Conservation (phyloP, 345 rosid genomes). For the Erucastrum elatum region DNA sequence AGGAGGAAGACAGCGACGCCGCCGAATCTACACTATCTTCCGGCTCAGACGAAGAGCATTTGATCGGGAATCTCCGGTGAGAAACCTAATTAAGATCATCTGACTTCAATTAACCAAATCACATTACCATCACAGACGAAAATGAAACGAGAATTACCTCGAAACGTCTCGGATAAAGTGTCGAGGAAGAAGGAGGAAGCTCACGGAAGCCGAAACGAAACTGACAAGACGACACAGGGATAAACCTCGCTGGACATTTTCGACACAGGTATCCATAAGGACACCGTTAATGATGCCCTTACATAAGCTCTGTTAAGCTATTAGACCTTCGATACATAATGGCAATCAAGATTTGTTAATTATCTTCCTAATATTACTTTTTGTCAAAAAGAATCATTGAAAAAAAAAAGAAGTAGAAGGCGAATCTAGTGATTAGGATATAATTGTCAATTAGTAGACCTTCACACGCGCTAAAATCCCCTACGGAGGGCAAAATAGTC, state of each 20-base stretch:
- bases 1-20: constrained; percentile 28
- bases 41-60: constrained; percentile 52
- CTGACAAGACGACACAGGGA: constrained; percentile 45
- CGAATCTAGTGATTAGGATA: no score
- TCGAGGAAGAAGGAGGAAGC: constrained; percentile 19
- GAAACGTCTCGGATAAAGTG: constrained; percentile 24
- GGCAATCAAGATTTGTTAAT: no score
- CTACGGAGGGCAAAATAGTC: no score
- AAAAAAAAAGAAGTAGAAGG: no score
- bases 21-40: constrained; percentile 48
- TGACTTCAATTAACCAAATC: constrained; percentile 15
- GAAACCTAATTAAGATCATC: constrained; percentile 30
- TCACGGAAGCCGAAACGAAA: constrained; percentile 32
- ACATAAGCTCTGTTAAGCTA: no score
- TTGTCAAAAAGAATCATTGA: background rate
- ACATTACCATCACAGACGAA: constrained; percentile 5
- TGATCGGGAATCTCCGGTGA: constrained; percentile 43
- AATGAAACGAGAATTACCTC: constrained; percentile 36
- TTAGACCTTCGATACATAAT: no score
- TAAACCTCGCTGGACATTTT: constrained; percentile 51
- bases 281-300: no score
- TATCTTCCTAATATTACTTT: no score
- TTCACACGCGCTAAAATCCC: no score
- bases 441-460: no score
- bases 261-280: no score